Evolutionary conservation across 1,284 basidiomycete species (phyloP), one percentile per base, ranked within the genome.

Genomic region (Fomitiporia mediterranea): DNA sequence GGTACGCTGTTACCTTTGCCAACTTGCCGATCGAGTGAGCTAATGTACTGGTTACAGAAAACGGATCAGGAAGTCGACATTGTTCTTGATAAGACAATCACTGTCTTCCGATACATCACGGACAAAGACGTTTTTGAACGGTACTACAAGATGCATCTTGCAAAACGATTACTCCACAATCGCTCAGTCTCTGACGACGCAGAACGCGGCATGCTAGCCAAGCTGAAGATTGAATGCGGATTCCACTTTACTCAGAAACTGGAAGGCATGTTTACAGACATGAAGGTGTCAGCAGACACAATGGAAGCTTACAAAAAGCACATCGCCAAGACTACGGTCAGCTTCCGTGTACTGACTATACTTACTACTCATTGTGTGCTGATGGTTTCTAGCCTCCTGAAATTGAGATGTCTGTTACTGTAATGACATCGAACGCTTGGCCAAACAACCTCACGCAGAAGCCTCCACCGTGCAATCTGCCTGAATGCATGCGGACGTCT

Each of bases 211-310:
- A 98, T 99, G 96, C 82, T 99, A 11, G 89, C 94, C 51, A 99
- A 98, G 73, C 85, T 99, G 68, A 99, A 99, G 75, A 80, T 98
- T 38, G 95, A 99, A 71, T 93, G 91, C 65, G 97, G 97, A 6
- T 91, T 91, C 67, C 93, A 96, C 67, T 99, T 98, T 69, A 98
- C 97, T 0, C 94, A 98, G 71, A 97, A 97, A 69, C 77, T 99
- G 63, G 96, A 99, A 70, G 96, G 97, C 54, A 99, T 99, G 97
- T 96, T 99, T 78, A 84, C 95, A 64, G 97, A 99, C 68, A 96
- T 99, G 85, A 92, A 87, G 65, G 72, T 97, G 37, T 96, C 92
- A 17, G 74, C 78, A 25, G 97, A 99, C 56, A 86, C 84, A 6
- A 92, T 89, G 77, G 76, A 81, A 51, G 81, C 80, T 3, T 99